A percentile compares a stretch with the other conserved stretches of the same genome.
Conservation (phyloP, 2,329 filamentous ascomycete genomes). For the Pestalotiopsis sp. region DNA sequence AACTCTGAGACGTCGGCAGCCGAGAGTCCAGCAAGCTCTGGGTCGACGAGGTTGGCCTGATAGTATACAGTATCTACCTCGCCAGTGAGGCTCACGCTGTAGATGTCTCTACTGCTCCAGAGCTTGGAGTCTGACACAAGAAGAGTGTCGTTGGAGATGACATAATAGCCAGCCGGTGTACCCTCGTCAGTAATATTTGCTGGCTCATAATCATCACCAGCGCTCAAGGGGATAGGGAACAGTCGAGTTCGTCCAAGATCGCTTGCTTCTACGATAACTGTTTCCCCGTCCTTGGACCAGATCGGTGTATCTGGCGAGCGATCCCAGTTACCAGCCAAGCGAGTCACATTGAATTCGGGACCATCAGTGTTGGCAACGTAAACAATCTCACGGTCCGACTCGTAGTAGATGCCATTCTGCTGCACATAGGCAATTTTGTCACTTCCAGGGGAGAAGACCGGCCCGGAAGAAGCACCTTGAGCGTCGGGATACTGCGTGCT, state of each 20-base stretch:
- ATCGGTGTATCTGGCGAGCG: constrained; percentile 26
- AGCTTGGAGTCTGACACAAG: constrained; percentile 37
- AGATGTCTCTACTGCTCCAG: constrained; percentile 38
- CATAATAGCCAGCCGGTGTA: constrained; percentile 28
- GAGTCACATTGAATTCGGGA: constrained; percentile 41
- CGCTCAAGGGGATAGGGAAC: constrained; percentile 32
- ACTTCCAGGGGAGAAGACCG: constrained; percentile 59
- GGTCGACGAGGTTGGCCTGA: constrained; percentile 37
- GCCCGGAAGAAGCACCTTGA: constrained; percentile 36
- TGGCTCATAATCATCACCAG: constrained; percentile 30
- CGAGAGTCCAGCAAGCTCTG: constrained; percentile 33
- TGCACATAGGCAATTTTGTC: constrained; percentile 61
- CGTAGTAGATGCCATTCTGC: constrained; percentile 63
- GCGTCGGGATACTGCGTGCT: constrained; percentile 31
- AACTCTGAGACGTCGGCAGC: constrained; percentile 36
- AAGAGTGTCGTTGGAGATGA: constrained; percentile 28
- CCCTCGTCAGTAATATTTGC: constrained; percentile 37
- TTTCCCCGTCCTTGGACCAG: constrained; percentile 31
- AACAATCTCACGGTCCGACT: constrained; percentile 42
- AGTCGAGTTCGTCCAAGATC: constrained; percentile 33
- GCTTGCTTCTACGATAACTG: constrained; percentile 31
- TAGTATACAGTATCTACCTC: constrained; percentile 32
- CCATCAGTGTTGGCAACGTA: constrained; percentile 48
- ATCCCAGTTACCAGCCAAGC: constrained; percentile 34
- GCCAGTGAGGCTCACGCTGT: constrained; percentile 28